Evolutionary conservation across 257 asterid species (phyloP).

Genomic region (Solanum habrochaites): DNA sequence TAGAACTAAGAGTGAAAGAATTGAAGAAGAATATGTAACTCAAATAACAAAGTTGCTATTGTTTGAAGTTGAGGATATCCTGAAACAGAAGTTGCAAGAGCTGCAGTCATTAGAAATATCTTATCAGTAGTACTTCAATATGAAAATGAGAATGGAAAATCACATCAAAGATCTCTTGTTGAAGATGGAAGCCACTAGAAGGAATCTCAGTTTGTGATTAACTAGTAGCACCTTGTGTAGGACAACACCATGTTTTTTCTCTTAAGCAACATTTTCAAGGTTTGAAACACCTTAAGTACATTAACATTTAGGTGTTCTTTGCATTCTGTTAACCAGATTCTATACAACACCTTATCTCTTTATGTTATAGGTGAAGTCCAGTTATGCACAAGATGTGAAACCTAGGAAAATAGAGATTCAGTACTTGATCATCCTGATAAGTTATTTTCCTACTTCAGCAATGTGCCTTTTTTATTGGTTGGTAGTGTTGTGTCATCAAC

Average conservation of each 20-base stretch:
- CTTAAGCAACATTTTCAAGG: not conserved
- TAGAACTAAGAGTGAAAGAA: constrained; percentile 43
- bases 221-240: not conserved
- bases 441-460: not conserved
- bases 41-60: constrained; percentile 55
- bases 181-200: constrained; percentile 81
- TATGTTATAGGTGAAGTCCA: not conserved
- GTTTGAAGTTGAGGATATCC: constrained; percentile 82
- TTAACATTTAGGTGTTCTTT: constrained; percentile 15
- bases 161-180: constrained; percentile 78
- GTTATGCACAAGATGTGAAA: not conserved
- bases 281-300: not conserved
- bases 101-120: constrained; percentile 58
- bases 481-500: too few relatives aligned
- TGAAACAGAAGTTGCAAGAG: constrained; percentile 74
- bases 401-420: not conserved
- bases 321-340: constrained; percentile 6
- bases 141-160: constrained; percentile 87
- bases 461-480: too few relatives aligned
- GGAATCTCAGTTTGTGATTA: constrained; percentile 44
- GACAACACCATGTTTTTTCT: not conserved
- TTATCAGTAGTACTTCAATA: constrained; percentile 60
- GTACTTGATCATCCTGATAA: not conserved
- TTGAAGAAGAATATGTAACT: constrained; percentile 63
- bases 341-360: not conserved